Percentiles rank a stretch among this genome's conserved stretches.
Evolutionary conservation across 345 rosid species (phyloP).

Genomic region (Triadica sebifera): DNA sequence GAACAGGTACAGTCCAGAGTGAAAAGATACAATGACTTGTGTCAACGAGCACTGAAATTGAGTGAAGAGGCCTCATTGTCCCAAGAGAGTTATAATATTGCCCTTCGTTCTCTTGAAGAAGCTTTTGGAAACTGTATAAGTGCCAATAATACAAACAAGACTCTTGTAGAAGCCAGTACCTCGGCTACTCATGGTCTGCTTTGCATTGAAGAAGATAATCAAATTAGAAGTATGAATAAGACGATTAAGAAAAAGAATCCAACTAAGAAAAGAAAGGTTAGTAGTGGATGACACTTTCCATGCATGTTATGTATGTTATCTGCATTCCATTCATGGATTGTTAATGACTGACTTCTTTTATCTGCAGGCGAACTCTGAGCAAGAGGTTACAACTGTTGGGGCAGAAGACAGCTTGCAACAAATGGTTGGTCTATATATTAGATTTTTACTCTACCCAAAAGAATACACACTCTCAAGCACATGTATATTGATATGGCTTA

Average conservation of each 20-base stretch:
- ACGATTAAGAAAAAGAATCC: constrained; percentile 60
- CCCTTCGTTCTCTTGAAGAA: constrained; percentile 55
- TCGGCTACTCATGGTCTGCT: constrained; percentile 56
- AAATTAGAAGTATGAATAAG: constrained; percentile 43
- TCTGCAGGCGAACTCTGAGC: constrained; percentile 63
- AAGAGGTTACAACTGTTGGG: constrained; percentile 46
- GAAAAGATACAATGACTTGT: constrained; percentile 53
- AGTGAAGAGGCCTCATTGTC: constrained; percentile 61
- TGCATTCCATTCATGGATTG: not conserved
- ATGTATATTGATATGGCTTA: no score
- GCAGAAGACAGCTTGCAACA: constrained; percentile 62
- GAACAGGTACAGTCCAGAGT: constrained; percentile 51
- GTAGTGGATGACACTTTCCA: constrained; percentile 1
- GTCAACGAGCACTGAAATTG: constrained; percentile 49
- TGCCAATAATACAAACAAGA: constrained; percentile 50
- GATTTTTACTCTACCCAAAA: not conserved
- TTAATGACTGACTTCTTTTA: constrained; percentile 7
- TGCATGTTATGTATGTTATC: not conserved
- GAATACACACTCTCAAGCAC: not conserved
- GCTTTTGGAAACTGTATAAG: constrained; percentile 50
- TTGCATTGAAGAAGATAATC: constrained; percentile 55
- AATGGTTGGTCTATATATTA: constrained; percentile 44
- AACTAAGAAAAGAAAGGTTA: constrained; percentile 64
- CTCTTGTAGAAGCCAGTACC: constrained; percentile 45
- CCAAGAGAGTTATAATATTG: constrained; percentile 59